phyloP scores from a whole-genome alignment of 2,329 filamentous ascomycete species.

The Lachnellula cervina region DNA sequence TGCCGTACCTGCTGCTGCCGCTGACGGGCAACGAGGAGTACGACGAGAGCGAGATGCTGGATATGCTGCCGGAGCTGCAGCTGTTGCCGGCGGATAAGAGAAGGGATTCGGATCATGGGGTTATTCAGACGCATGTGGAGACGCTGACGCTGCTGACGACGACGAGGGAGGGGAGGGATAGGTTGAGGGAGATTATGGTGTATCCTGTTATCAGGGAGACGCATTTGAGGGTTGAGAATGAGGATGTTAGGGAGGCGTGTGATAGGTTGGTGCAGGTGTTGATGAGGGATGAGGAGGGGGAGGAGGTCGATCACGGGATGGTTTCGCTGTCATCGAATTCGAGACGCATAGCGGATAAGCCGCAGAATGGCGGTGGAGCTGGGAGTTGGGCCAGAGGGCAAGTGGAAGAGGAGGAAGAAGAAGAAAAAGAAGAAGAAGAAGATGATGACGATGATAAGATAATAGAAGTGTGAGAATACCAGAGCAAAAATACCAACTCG shows the following conservation, averaged over 20 bases:
- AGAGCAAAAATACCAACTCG: background rate
- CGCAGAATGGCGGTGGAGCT: conserved; percentile 5
- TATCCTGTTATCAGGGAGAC: conserved; percentile 88
- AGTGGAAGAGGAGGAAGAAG: conserved; percentile 15
- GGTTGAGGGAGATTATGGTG: conserved; percentile 70
- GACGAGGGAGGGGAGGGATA: conserved; percentile 68
- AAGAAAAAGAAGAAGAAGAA: conserved; percentile 25
- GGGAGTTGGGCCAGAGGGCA: conserved; percentile 18
- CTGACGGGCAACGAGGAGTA: conserved; percentile 87
- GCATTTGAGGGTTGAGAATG: conserved; percentile 72
- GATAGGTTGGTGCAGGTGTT: conserved; percentile 77
- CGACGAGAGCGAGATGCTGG: conserved; percentile 75
- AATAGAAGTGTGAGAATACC: conserved; percentile 27
- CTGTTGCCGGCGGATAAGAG: conserved; percentile 85
- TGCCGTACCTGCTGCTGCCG: conserved; percentile 85
- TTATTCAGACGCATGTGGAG: conserved; percentile 84
- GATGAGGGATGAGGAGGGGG: conserved; percentile 33
- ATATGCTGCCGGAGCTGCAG: conserved; percentile 87
- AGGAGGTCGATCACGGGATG: conserved; percentile 28
- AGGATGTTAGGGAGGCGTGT: conserved; percentile 75
- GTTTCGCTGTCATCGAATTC: conserved; percentile 18
- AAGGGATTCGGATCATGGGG: conserved; percentile 69
- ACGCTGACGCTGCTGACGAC: conserved; percentile 80
- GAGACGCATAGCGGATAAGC: conserved; percentile 3
- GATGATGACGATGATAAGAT: conserved; percentile 32